Base-by-base conservation (phyloP, 345 rosid genomes). In the Trapa bicornis region DNA sequence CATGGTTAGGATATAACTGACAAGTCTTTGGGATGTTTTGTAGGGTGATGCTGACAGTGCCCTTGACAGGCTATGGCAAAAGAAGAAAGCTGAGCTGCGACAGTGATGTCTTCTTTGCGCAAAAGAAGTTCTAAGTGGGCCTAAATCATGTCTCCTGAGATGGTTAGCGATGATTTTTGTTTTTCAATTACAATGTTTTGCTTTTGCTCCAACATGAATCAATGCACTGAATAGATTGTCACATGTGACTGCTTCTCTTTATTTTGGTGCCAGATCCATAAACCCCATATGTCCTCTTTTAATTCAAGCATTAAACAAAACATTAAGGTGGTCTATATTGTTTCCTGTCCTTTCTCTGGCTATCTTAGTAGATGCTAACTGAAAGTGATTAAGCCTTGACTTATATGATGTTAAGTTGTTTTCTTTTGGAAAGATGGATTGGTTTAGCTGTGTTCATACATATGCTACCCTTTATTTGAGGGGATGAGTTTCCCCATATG, bases 1-100 rank as follows among this genome's bases (percentile, higher is more conserved):
- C 43, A 41, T 6, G 17, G 60, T 54, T 8, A n/a, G 60, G 33
- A n/a, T 11, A 0, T 10, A n/a, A 12, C 60, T 29, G 70, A 36
- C 54, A 37, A 3, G 39, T 4, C 13, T 32, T 37, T 37, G 37
- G 50, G 22, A 58, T 37, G 66, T 35, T 36, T 71, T 82, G 71
- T 73, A 84, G 86, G 88, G 84, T 47, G 85, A 81, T 68, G 87
- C 79, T 11, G 87, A 83, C 74, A 83, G 85, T 67, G 83, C 74
- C 29, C 13, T 83, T 9, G 88, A 82, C 62, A 76, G 84, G 80
- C 82, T 82, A 17, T 86, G 91, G 91, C 85, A 79, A 68, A 84
- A 82, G 80, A 86, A 80, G 81, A 79, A 65, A 63, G 76, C 73
- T 38, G 83, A 82, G 58, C 53, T 71, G 12, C 73, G 72, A 17